A percentile compares a stretch with the other conserved stretches of the same genome.
These are phyloP conservation scores for Lecanicillium sp. DNA, from an alignment of 2,329 filamentous ascomycete genomes.

Conservation along the genomic window DNA sequence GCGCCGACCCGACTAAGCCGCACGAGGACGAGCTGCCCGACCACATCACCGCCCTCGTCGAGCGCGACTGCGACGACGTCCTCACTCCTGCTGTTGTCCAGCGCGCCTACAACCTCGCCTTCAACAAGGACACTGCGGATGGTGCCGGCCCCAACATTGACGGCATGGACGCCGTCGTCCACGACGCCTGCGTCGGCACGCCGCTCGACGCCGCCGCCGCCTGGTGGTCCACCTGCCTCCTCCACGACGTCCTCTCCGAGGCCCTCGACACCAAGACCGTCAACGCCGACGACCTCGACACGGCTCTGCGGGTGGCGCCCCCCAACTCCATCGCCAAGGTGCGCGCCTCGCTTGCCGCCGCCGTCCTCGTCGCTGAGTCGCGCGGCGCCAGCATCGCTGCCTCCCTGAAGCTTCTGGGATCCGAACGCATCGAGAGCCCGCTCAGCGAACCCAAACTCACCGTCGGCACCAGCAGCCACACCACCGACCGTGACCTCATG, in stretches of 20 bases:
- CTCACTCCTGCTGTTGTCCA: constrained; percentile 73
- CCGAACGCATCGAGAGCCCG: constrained; percentile 23
- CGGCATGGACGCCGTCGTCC: constrained; percentile 75
- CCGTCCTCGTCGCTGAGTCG: constrained; percentile 48
- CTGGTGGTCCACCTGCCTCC: constrained; percentile 74
- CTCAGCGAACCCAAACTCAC: constrained; percentile 31
- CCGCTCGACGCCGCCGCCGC: constrained; percentile 86
- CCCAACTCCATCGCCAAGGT: constrained; percentile 66
- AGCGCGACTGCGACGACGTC: constrained; percentile 76
- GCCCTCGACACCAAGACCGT: constrained; percentile 42
- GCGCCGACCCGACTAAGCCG: constrained; percentile 35
- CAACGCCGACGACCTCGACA: constrained; percentile 46
- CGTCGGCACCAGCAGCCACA: constrained; percentile 38
- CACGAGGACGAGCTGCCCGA: constrained; percentile 60
- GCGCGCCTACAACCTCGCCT: constrained; percentile 82
- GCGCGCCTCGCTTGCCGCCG: constrained; percentile 53
- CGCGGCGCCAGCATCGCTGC: constrained; percentile 51
- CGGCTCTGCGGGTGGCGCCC: constrained; percentile 69
- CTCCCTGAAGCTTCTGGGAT: constrained; percentile 45
- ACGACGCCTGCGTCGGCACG: constrained; percentile 77
- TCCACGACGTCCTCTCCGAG: constrained; percentile 63
- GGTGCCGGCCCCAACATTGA: constrained; percentile 58
- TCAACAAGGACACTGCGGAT: constrained; percentile 71
- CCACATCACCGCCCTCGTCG: constrained; percentile 68
- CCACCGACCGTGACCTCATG: constrained; percentile 45